A percentile compares a stretch with the other conserved stretches of the same genome.
Conservation (phyloP, 2,329 filamentous ascomycete genomes). For the Claviceps quebecensis region DNA sequence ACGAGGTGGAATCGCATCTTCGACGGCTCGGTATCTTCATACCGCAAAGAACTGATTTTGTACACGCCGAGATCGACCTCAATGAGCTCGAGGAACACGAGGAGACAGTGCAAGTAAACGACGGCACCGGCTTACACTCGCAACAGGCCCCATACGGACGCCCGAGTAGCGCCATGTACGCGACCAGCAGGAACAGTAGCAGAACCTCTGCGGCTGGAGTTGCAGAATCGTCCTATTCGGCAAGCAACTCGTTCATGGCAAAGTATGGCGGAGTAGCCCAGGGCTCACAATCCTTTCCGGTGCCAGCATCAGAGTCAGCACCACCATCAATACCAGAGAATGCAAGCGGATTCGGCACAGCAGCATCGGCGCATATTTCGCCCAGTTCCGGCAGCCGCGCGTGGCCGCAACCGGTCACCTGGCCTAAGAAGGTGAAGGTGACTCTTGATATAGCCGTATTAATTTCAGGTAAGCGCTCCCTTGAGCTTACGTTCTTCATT, state of each 20-base stretch:
- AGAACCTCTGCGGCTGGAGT: not conserved
- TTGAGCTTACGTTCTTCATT: not conserved
- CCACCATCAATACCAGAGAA: not conserved
- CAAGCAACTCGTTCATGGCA: not conserved
- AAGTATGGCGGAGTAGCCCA: not conserved
- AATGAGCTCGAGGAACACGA: slow-evolving; percentile 20
- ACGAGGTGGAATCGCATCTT: slow-evolving; percentile 66
- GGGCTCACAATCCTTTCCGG: not conserved
- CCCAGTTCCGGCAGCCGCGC: not conserved
- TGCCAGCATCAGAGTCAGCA: not conserved
- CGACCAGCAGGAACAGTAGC: slow-evolving; percentile 3
- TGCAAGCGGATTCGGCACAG: not conserved
- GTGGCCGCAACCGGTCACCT: slow-evolving; percentile 8
- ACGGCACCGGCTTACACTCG: not conserved
- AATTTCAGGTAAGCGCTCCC: slow-evolving; percentile 17
- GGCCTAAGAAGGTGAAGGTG: slow-evolving; percentile 17
- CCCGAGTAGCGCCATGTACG: slow-evolving; percentile 1
- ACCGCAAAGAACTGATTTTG: slow-evolving; percentile 43
- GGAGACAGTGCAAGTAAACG: not conserved
- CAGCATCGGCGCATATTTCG: not conserved
- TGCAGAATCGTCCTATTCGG: not conserved
- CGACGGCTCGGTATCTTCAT: slow-evolving; percentile 48
- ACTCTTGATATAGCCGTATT: slow-evolving; percentile 21
- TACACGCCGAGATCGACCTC: slow-evolving; percentile 42
- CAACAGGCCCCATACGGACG: not conserved